Percentiles rank a stretch among this genome's conserved stretches.
These are phyloP conservation scores for Phytophthora podocarpi DNA, from an alignment of 352 stramenopile genomes.

Conservation along the genomic window DNA sequence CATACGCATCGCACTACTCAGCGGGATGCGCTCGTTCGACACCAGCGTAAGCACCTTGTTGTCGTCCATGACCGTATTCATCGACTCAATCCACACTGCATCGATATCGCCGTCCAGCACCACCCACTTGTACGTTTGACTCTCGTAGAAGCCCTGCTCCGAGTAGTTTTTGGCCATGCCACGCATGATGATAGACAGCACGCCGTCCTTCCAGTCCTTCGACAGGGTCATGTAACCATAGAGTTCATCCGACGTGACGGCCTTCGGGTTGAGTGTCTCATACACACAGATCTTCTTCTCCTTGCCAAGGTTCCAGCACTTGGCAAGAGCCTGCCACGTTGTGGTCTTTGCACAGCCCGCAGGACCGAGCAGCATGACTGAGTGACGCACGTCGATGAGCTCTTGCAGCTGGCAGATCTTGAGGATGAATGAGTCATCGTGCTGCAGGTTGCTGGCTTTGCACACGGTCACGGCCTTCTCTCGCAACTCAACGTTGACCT, in stretches of 20 bases:
- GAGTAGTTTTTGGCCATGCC: conserved; percentile 91
- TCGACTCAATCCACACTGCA: conserved; percentile 90
- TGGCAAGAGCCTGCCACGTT: conserved; percentile 84
- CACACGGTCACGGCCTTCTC: conserved; percentile 92
- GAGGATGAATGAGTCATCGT: conserved; percentile 86
- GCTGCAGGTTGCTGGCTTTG: conserved; percentile 87
- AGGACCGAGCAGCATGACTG: conserved; percentile 85
- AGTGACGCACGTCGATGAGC: conserved; percentile 89
- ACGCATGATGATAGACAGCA: conserved; percentile 91
- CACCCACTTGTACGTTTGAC: conserved; percentile 92
- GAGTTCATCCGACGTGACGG: conserved; percentile 91
- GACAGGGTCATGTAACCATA: conserved; percentile 94
- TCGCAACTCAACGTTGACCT: conserved; percentile 93
- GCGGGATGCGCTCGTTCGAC: not conserved
- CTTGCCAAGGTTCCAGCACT: conserved; percentile 89
- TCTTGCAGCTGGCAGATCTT: conserved; percentile 90
- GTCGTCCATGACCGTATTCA: conserved; percentile 99
- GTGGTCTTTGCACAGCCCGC: conserved; percentile 87
- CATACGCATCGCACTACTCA: not conserved
- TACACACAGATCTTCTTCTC: conserved; percentile 91
- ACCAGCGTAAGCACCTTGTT: conserved; percentile 66
- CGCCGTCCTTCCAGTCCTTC: conserved; percentile 91
- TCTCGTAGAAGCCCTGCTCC: conserved; percentile 95
- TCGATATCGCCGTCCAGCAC: conserved; percentile 90
- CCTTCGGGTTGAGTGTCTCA: conserved; percentile 89